Percentiles rank a stretch among this genome's conserved stretches.
These are phyloP conservation scores for Cladosporium sphaerospermum DNA, from an alignment of 2,329 filamentous ascomycete genomes.

Conservation along the genomic window DNA sequence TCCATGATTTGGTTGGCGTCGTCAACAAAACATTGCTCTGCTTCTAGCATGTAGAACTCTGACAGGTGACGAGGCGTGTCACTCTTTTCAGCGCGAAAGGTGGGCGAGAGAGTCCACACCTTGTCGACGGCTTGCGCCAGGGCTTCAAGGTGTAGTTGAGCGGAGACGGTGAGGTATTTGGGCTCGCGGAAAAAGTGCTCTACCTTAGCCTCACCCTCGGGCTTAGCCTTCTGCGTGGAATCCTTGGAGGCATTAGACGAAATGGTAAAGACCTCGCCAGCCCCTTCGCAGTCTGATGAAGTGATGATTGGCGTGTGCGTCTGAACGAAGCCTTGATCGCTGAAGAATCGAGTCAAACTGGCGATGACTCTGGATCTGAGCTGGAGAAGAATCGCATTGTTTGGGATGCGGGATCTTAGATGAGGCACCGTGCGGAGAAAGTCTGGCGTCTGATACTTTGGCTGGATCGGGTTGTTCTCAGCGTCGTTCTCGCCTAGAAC, in stretches of 20 bases:
- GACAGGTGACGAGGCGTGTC: slow-evolving; percentile 90
- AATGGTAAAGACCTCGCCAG: slow-evolving; percentile 85
- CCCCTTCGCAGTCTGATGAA: slow-evolving; percentile 94
- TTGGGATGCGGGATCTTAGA: slow-evolving; percentile 71
- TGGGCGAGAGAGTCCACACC: slow-evolving; percentile 91
- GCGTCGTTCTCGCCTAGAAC: slow-evolving; percentile 73
- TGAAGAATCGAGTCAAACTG: slow-evolving; percentile 70
- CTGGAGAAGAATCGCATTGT: slow-evolving; percentile 73
- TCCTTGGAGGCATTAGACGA: slow-evolving; percentile 21
- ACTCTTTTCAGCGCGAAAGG: slow-evolving; percentile 87
- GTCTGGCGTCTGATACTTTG: slow-evolving; percentile 88
- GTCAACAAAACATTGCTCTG: slow-evolving; percentile 74
- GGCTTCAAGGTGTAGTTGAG: slow-evolving; percentile 89
- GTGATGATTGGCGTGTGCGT: slow-evolving; percentile 92
- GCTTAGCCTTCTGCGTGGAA: slow-evolving; percentile 24
- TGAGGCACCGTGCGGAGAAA: slow-evolving; percentile 85
- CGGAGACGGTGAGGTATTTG: slow-evolving; percentile 95
- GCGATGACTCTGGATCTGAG: slow-evolving; percentile 76
- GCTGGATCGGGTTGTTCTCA: slow-evolving; percentile 89
- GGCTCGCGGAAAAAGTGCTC: slow-evolving; percentile 70
- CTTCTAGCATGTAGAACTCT: slow-evolving; percentile 99
- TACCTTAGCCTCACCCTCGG: slow-evolving; percentile 25
- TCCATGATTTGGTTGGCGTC: slow-evolving; percentile 67
- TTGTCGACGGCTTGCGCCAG: slow-evolving; percentile 80
- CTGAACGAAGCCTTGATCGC: slow-evolving; percentile 64